phyloP scores from a whole-genome alignment of 1,284 basidiomycete species.

The Cutaneotrichosporon mucoides region DNA sequence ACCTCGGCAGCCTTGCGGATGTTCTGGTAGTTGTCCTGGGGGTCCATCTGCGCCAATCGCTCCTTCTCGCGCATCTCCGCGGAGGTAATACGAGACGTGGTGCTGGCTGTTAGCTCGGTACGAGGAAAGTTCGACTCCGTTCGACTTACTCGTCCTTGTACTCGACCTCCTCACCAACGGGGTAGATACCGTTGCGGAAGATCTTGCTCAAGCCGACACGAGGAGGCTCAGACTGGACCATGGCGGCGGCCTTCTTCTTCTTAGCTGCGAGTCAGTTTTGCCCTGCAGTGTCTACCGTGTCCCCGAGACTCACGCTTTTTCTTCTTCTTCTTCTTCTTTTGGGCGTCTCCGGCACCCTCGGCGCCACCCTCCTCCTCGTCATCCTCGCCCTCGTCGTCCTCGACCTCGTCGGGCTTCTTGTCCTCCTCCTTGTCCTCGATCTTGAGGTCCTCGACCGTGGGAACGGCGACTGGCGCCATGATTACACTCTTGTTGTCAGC shows the following conservation, averaged over 20 bases:
- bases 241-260: conserved; percentile 67
- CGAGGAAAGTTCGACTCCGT: neutral
- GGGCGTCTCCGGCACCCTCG: conserved; percentile 30
- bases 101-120: conserved; percentile 53
- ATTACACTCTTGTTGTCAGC: conserved; percentile 6
- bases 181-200: conserved; percentile 79
- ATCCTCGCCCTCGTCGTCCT: conserved; percentile 32
- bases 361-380: conserved; percentile 45
- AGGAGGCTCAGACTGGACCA: conserved; percentile 85
- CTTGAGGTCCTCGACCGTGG: conserved; percentile 30
- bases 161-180: conserved; percentile 84
- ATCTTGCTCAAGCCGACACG: conserved; percentile 83
- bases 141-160: conserved; percentile 74
- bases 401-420: conserved; percentile 27
- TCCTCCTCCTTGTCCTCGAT: conserved; percentile 35
- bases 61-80: conserved; percentile 87
- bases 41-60: conserved; percentile 69
- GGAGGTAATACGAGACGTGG: conserved; percentile 78
- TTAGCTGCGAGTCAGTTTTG: conserved; percentile 52
- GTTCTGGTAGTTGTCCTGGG: conserved; percentile 75
- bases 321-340: conserved; percentile 88
- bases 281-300: neutral
- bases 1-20: conserved; percentile 92
- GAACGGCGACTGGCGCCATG: conserved; percentile 36
- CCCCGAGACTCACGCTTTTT: conserved; percentile 58